A percentile compares a stretch with the other conserved stretches of the same genome.
Conservation (phyloP, 495 filamentous ascomycete species). For the Pyrenula massariospora region DNA sequence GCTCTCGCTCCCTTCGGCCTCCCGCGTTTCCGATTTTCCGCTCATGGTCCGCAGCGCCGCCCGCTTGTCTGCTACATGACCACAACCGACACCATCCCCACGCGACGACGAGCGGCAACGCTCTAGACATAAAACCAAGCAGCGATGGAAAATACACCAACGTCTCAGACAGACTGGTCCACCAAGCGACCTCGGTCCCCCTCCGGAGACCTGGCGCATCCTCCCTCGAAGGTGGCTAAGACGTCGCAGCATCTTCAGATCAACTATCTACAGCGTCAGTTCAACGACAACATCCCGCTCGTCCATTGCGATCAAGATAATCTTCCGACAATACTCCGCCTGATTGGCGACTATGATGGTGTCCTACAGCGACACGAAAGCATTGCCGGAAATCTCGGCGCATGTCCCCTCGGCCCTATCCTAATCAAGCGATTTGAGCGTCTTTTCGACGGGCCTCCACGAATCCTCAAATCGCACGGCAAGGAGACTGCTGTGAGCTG, state of each 20-base stretch:
- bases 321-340: constrained; percentile 48
- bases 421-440: constrained; percentile 77
- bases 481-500: constrained; percentile 59
- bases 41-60: constrained; percentile 8
- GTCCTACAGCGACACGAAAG: constrained; percentile 77
- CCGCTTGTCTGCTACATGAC: not conserved
- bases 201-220: constrained; percentile 30
- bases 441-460: constrained; percentile 70
- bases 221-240: constrained; percentile 41
- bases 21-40: constrained; percentile 16
- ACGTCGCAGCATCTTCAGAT: constrained; percentile 56
- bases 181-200: constrained; percentile 51
- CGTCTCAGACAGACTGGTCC: constrained; percentile 24
- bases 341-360: constrained; percentile 70
- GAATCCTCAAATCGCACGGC: constrained; percentile 51
- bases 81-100: not conserved
- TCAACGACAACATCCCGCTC: constrained; percentile 47
- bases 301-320: constrained; percentile 42
- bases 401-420: constrained; percentile 69
- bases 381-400: constrained; percentile 73
- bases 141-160: constrained; percentile 7
- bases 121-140: not conserved
- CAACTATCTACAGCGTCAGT: constrained; percentile 67
- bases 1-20: constrained; percentile 6
- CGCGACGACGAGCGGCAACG: not conserved